Base-by-base conservation (phyloP, 495 filamentous ascomycete species). In the Friedmanniomyces endolithicus region DNA sequence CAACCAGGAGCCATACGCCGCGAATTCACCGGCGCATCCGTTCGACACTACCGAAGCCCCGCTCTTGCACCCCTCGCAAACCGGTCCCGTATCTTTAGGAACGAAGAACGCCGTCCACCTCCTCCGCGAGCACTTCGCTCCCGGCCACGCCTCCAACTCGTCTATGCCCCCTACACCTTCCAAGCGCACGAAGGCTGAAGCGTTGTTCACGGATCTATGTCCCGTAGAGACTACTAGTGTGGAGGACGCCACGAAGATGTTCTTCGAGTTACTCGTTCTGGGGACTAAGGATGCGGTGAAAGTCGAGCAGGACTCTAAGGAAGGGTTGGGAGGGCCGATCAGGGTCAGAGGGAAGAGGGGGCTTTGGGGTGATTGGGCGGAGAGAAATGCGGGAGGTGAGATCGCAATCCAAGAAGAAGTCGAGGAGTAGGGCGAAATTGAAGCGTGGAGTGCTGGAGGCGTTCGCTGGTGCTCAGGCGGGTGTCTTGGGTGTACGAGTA, bases 231-330 rank as follows among this genome's bases (percentile, higher is more conserved):
- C 75, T 50, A 88, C 92, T 1, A 83, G 77, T 48, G 84, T 85
- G 63, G 82, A 82, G 12, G 92, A 97, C 61, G 94, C 94, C 2
- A 96, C 92, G 37, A 95, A 95, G 74, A 95, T 98, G 90, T 98
- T 98, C 72, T 97, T 97, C 56, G 94, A 98, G 70, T 81, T 90
- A 34, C 73, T 98, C 39, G 92, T 97, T 6, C 73, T 98, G 48
- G 94, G 94, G 11, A 98, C 92, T 12, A 97, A 97, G 74, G 94
- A 97, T 69, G 92, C 92, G 34, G 85, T 98, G 64, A 90, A 94
- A 67, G 87, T 96, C n/a, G 90, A 96, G 64, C 92, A 98, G 70
- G 73, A 75, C 27, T 3, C 27, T n/a, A 75, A 80, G 6, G 24
- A 39, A 39, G 69, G 76, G 31, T 78, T 95, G 37, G 88, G 88